phyloP scores from a whole-genome alignment of 495 filamentous ascomycete species.

The Baudoinia panamericana region DNA sequence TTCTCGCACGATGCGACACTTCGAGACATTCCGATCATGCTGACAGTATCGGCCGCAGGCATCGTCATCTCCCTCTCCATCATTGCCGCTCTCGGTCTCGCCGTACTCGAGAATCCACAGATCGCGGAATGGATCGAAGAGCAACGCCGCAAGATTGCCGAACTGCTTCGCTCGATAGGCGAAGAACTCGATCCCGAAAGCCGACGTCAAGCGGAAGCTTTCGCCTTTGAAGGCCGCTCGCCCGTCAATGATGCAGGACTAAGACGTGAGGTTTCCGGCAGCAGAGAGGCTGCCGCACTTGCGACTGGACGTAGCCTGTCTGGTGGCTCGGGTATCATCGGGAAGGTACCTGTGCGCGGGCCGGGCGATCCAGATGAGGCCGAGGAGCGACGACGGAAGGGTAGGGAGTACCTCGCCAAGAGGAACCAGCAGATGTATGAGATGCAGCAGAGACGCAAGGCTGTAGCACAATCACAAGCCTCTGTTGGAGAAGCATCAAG shows the following conservation, averaged over 20 bases:
- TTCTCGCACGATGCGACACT: too few relatives aligned
- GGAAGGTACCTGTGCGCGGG: conserved; percentile 11
- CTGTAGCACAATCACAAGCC: not conserved
- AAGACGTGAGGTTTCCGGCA: conserved; percentile 8
- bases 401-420: conserved; percentile 17
- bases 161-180: conserved; percentile 10
- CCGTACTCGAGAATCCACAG: conserved; percentile 17
- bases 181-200: conserved; percentile 17
- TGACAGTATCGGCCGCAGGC: too few relatives aligned
- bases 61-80: conserved; percentile 18
- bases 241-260: conserved; percentile 14
- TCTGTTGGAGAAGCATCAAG: conserved; percentile 3
- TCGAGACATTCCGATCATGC: too few relatives aligned
- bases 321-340: not conserved
- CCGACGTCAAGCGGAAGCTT: conserved; percentile 13
- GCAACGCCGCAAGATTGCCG: conserved; percentile 15
- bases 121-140: conserved; percentile 19
- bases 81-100: conserved; percentile 15
- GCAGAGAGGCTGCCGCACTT: conserved; percentile 9
- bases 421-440: conserved; percentile 18
- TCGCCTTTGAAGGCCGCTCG: conserved; percentile 16
- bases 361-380: conserved; percentile 13
- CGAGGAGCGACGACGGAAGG: conserved; percentile 16
- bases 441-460: conserved; percentile 11
- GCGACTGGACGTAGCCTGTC: conserved; percentile 11